Conservation (phyloP, 805 yeast genomes). For the Ogataea salicorniae region DNA sequence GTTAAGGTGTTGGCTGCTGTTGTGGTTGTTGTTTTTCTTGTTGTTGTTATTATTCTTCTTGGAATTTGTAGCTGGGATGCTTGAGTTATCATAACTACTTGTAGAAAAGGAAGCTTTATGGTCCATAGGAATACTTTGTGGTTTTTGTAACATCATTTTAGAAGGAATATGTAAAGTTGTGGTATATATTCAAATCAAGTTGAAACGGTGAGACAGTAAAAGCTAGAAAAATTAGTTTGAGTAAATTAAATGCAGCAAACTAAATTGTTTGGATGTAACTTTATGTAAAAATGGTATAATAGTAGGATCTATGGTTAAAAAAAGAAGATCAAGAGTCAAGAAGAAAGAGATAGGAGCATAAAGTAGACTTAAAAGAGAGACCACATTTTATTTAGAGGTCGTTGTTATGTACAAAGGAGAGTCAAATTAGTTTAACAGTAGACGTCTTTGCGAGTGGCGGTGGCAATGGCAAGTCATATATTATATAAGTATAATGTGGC, state of each 20-base stretch:
- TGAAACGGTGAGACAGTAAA: not conserved
- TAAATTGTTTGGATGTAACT: too few species aligned
- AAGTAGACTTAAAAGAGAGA: too few species aligned
- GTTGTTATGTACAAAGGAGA: too few species aligned
- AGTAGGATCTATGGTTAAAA: not conserved
- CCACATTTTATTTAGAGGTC: too few species aligned
- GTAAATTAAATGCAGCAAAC: too few species aligned
- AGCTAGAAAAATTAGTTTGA: not conserved
- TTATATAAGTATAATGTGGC: too few species aligned
- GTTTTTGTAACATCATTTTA: constrained; percentile 22
- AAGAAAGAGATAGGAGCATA: not conserved
- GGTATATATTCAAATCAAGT: not conserved
- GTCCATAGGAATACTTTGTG: constrained; percentile 18
- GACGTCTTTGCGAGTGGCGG: too few species aligned
- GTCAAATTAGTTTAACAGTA: too few species aligned
- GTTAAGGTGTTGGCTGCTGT: not conserved
- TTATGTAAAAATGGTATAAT: too few species aligned
- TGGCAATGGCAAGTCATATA: too few species aligned
- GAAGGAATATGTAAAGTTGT: not conserved
- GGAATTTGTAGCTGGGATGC: constrained; percentile 1
- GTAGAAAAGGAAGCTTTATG: constrained; percentile 4
- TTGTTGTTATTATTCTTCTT: constrained; percentile 31
- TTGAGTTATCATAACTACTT: constrained; percentile 1
- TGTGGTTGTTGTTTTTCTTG: constrained; percentile 19
- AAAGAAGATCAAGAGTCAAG: not conserved